Conservation (phyloP, 176 grass and related monocot genomes). For the Lolium rigidum region DNA sequence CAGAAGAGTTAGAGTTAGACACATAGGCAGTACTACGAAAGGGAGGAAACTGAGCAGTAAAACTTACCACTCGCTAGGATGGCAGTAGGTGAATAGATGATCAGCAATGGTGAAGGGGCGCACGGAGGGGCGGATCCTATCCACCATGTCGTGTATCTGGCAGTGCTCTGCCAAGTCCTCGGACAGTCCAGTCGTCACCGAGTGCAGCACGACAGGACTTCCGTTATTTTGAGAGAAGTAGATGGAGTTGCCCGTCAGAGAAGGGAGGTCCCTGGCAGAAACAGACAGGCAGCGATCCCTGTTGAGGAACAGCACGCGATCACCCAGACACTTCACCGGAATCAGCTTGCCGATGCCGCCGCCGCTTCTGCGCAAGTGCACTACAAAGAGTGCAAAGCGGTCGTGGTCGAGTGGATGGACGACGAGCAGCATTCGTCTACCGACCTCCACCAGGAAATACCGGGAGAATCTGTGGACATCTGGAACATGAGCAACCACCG, state of each 20-base stretch:
- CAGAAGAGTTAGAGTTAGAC: not conserved
- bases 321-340: not conserved
- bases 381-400: not conserved
- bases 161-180: not conserved
- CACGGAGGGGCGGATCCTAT: not conserved
- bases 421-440: not conserved
- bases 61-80: not conserved
- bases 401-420: not conserved
- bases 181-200: not conserved
- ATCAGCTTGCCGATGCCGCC: not conserved
- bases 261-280: not conserved
- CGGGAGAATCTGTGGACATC: not conserved
- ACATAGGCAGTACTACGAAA: not conserved
- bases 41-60: not conserved
- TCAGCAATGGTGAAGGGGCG: slow-evolving; percentile 8
- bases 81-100: not conserved
- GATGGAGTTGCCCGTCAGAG: not conserved
- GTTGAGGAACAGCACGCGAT: not conserved
- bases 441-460: not conserved
- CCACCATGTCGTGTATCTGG: not conserved
- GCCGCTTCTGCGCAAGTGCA: not conserved
- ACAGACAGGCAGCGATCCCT: not conserved
- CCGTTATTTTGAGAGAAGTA: not conserved
- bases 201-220: not conserved
- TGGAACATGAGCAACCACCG: not conserved